Percentiles rank a stretch among this genome's conserved stretches.
phyloP scores from a whole-genome alignment of 192 early-diverging fungal genomes.

The Helicostylum pulchrum region DNA sequence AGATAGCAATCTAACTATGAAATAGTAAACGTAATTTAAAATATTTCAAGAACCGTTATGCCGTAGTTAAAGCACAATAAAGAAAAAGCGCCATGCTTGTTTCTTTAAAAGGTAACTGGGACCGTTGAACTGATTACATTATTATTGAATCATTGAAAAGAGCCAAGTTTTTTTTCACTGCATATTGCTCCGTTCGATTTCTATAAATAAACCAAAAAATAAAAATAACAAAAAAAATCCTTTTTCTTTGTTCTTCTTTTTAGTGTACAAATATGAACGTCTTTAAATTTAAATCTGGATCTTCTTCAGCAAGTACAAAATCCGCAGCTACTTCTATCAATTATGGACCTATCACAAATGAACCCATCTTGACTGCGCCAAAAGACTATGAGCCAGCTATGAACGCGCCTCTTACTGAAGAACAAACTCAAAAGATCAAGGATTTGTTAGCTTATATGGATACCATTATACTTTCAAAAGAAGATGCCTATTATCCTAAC shows the following conservation, averaged over 20 bases:
- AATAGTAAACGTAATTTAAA: too few species aligned
- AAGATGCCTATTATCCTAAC: constrained; percentile 25
- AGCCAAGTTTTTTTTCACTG: too few species aligned
- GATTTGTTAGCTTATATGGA: constrained; percentile 12
- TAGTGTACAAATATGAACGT: background rate
- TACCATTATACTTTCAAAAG: constrained; percentile 13
- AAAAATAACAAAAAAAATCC: background rate
- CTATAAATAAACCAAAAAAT: background rate
- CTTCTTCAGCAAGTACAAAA: background rate
- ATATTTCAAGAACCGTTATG: too few species aligned
- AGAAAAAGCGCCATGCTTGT: too few species aligned
- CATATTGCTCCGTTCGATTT: background rate
- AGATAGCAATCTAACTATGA: too few species aligned
- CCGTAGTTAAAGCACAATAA: too few species aligned
- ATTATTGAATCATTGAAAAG: too few species aligned
- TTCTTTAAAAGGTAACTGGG: too few species aligned
- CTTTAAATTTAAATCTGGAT: background rate
- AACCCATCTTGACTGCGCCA: constrained; percentile 15
- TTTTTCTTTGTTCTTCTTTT: background rate
- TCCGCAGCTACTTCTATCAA: background rate
- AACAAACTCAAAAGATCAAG: constrained; percentile 18
- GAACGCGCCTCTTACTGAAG: constrained; percentile 11
- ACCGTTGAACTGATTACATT: too few species aligned
- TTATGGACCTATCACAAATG: constrained; percentile 15
- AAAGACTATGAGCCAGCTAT: constrained; percentile 8